Percentiles rank a stretch among this genome's conserved stretches.
phyloP scores from a whole-genome alignment of 2,329 filamentous ascomycete genomes.

The Hysterium pulicare region DNA sequence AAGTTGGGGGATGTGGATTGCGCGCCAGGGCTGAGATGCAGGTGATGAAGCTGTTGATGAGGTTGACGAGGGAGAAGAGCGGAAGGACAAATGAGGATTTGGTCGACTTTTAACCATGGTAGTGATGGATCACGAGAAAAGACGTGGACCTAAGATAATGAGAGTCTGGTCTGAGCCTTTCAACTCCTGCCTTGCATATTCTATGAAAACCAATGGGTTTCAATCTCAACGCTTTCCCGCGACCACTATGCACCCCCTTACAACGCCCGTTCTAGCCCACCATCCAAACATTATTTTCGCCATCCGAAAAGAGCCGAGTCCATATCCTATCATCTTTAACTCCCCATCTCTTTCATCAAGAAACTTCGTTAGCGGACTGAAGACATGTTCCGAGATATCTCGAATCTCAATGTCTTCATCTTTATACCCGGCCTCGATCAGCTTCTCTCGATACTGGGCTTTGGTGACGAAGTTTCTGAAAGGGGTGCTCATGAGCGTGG shows the following conservation, averaged over 20 bases:
- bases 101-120: too few species aligned
- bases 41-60: too few species aligned
- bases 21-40: too few species aligned
- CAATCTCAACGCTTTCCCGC: constrained; percentile 33
- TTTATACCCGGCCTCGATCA: constrained; percentile 50
- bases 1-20: constrained; percentile 19
- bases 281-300: constrained; percentile 39
- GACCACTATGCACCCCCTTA: constrained; percentile 41
- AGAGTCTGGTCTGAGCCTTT: too few species aligned
- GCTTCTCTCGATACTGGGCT: constrained; percentile 43
- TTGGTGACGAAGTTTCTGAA: constrained; percentile 49
- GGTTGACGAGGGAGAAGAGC: too few species aligned
- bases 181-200: too few species aligned
- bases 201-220: too few species aligned
- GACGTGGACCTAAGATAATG: too few species aligned
- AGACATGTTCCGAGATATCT: constrained; percentile 55
- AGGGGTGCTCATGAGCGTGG: constrained; percentile 49
- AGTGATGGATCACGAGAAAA: too few species aligned
- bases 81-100: too few species aligned
- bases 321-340: constrained; percentile 34
- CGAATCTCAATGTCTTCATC: constrained; percentile 39
- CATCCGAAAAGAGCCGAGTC: constrained; percentile 34
- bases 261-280: constrained; percentile 39
- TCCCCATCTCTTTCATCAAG: constrained; percentile 38
- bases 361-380: constrained; percentile 47